phyloP scores from a whole-genome alignment of 176 grass and related monocot genomes.

The Carex littledalei region DNA sequence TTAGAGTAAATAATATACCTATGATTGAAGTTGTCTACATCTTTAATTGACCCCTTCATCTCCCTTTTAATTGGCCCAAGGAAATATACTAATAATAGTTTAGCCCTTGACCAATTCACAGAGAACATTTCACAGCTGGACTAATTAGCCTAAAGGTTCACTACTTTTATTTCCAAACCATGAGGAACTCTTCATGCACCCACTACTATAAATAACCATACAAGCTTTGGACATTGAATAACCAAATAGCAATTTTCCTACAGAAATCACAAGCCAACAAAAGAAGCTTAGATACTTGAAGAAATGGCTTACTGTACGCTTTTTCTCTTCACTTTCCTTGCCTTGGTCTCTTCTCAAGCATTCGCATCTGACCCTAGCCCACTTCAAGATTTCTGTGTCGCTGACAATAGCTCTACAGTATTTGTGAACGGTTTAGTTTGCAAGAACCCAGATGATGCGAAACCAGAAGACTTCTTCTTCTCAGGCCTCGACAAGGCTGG shows the following conservation, averaged over 20 bases:
- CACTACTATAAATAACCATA: background rate
- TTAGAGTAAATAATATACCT: no score
- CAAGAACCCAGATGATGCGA: background rate
- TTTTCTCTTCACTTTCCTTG: background rate
- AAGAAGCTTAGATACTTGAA: background rate
- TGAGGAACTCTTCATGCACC: background rate
- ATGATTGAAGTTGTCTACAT: no score
- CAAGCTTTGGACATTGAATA: background rate
- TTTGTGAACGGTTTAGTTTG: background rate
- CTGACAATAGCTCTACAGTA: background rate
- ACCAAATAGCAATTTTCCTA: background rate
- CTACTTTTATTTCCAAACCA: background rate
- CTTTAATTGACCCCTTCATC: no score
- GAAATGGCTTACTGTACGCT: background rate
- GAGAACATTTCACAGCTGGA: background rate
- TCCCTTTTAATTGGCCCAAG: background rate
- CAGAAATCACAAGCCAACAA: background rate
- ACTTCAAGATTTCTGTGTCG: constrained; percentile 45
- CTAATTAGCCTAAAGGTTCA: background rate
- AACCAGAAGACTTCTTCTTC: constrained; percentile 5
- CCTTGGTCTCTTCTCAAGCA: constrained; percentile 11
- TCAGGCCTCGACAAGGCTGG: background rate
- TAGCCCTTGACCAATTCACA: background rate
- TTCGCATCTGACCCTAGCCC: constrained; percentile 39
- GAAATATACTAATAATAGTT: background rate